Evolutionary conservation across 345 rosid species (phyloP).

Genomic region (Mangifera indica): DNA sequence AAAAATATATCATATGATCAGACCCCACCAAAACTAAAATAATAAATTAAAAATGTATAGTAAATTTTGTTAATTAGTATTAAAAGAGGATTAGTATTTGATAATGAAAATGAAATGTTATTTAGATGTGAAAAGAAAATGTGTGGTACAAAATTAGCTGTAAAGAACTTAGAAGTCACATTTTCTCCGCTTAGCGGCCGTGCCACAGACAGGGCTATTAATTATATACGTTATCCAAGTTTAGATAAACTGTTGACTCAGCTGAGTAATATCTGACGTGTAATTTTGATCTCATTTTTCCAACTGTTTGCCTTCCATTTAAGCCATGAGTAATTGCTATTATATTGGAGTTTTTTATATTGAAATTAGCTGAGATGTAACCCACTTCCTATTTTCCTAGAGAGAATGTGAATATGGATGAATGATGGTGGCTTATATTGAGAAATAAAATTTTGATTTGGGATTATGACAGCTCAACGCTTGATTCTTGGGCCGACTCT

Average conservation of each 20-base stretch:
- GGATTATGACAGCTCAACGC: slow-evolving; percentile 38
- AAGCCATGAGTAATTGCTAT: background rate
- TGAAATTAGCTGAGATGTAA: background rate
- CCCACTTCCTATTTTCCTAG: background rate
- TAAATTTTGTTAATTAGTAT: no score
- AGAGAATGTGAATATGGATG: no score
- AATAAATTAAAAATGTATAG: no score
- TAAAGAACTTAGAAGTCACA: slow-evolving; percentile 33
- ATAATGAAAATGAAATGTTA: no score
- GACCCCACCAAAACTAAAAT: no score
- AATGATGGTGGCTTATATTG: background rate
- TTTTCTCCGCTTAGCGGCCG: slow-evolving; percentile 14
- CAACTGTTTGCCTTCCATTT: background rate
- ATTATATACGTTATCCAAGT: slow-evolving; percentile 39
- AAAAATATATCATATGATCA: no score
- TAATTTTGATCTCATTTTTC: slow-evolving; percentile 9
- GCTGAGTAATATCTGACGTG: slow-evolving; percentile 30
- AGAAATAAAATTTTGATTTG: background rate
- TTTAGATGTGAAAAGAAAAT: no score
- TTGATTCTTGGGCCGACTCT: background rate
- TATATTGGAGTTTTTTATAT: background rate
- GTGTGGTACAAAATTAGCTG: background rate
- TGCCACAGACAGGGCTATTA: background rate
- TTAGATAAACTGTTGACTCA: slow-evolving; percentile 30
- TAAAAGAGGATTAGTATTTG: no score